Conservation (phyloP, 2,329 filamentous ascomycete genomes). For the Sporothrix globosa region DNA sequence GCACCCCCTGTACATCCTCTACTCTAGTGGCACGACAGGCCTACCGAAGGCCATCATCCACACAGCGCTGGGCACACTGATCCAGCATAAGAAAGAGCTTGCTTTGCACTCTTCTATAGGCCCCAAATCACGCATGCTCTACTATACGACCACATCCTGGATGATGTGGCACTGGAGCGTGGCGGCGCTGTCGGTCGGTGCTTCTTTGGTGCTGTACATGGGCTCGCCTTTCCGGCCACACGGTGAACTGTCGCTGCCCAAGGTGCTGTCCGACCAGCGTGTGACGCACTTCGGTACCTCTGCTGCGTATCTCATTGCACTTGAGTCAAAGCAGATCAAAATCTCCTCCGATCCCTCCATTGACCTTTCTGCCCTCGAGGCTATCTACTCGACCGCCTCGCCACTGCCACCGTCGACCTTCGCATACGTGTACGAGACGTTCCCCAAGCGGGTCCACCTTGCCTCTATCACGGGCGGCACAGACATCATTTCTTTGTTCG, state of each 20-base stretch:
- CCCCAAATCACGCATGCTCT: slow-evolving; percentile 75
- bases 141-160: slow-evolving; percentile 88
- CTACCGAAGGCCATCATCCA: slow-evolving; percentile 94
- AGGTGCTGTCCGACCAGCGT: slow-evolving; percentile 74
- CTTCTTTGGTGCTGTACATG: slow-evolving; percentile 85
- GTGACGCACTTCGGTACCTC: slow-evolving; percentile 96
- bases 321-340: slow-evolving; percentile 75
- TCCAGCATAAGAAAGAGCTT: slow-evolving; percentile 98
- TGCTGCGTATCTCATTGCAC: slow-evolving; percentile 86
- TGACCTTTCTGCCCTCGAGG: slow-evolving; percentile 68
- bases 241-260: slow-evolving; percentile 79
- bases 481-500: slow-evolving; percentile 95
- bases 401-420: slow-evolving; percentile 93
- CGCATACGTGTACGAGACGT: slow-evolving; percentile 81
- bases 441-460: slow-evolving; percentile 79
- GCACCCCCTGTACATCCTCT: slow-evolving; percentile 91
- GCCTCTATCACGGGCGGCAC: slow-evolving; percentile 94
- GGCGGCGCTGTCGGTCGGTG: slow-evolving; percentile 79
- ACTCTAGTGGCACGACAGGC: slow-evolving; percentile 86
- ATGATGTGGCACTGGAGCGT: slow-evolving; percentile 99
- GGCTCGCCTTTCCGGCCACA: slow-evolving; percentile 85
- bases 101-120: slow-evolving; percentile 81
- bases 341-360: slow-evolving; percentile 60
- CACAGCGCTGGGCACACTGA: slow-evolving; percentile 81
- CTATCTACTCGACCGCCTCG: slow-evolving; percentile 92